Evolutionary conservation across 805 yeast species (phyloP).

Genomic region (Lipomyces sp.): DNA sequence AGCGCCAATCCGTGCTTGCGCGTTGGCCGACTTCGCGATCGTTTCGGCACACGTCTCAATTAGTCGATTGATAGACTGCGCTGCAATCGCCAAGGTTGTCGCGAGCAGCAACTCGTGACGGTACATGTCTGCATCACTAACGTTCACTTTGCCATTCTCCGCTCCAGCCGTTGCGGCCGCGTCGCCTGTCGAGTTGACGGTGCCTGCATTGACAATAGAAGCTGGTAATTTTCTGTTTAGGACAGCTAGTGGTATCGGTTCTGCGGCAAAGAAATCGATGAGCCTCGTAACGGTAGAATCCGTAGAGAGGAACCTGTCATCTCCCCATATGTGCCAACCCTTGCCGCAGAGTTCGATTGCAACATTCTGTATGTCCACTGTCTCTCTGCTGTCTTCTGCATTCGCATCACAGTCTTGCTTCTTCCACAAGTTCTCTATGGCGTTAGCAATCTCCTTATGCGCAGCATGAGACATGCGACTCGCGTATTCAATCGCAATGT

Average conservation of each 20-base stretch:
- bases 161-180: background rate
- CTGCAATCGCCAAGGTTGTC: conserved; percentile 6
- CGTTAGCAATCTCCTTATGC: conserved; percentile 19
- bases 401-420: conserved; percentile 1
- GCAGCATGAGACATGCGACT: conserved; percentile 11
- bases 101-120: conserved; percentile 20
- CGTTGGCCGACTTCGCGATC: conserved; percentile 10
- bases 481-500: conserved; percentile 14
- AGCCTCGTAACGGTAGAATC: conserved; percentile 6
- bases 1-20: conserved; percentile 25
- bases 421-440: conserved; percentile 12
- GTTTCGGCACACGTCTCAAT: conserved; percentile 19
- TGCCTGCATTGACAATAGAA: background rate
- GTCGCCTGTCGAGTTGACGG: background rate
- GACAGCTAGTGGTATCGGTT: conserved; percentile 6
- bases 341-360: conserved; percentile 24
- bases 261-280: conserved; percentile 17
- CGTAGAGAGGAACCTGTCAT: conserved; percentile 12
- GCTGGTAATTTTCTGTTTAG: background rate
- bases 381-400: conserved; percentile 4
- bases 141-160: background rate
- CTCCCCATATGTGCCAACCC: conserved; percentile 29
- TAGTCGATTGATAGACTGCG: conserved; percentile 17
- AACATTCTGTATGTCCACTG: conserved; percentile 16
- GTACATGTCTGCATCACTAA: conserved; percentile 1